Percentiles rank a stretch among this genome's conserved stretches.
These are phyloP conservation scores for Aureobasidium sp. DNA, from an alignment of 2,329 filamentous ascomycete species.

Conservation along the genomic window DNA sequence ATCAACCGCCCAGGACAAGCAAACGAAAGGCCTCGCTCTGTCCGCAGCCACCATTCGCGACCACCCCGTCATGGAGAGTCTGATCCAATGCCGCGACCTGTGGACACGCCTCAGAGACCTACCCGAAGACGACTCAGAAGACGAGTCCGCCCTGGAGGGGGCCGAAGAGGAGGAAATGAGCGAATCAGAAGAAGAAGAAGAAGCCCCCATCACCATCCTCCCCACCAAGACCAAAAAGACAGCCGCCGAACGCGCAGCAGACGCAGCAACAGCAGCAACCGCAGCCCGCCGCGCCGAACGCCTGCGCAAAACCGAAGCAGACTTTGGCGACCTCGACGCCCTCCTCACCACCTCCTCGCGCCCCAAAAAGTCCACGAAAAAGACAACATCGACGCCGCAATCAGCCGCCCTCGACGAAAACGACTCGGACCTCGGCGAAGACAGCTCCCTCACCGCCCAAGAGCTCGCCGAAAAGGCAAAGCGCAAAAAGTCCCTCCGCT, in stretches of 20 bases:
- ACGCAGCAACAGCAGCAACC: conserved; percentile 46
- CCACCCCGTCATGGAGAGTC: conserved; percentile 79
- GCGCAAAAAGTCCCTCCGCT: conserved; percentile 85
- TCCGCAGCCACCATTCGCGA: conserved; percentile 74
- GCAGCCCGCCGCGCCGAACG: conserved; percentile 45
- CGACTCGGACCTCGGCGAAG: conserved; percentile 89
- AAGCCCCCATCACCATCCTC: conserved; percentile 15
- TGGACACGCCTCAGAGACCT: conserved; percentile 69
- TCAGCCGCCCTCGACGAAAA: conserved; percentile 39
- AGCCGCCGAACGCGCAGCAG: conserved; percentile 41
- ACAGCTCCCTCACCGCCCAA: conserved; percentile 65
- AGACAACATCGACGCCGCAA: conserved; percentile 16
- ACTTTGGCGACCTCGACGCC: conserved; percentile 61
- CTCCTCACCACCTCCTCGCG: conserved; percentile 39
- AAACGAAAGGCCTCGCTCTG: conserved; percentile 47
- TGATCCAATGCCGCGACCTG: conserved; percentile 69
- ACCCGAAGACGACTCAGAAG: conserved; percentile 16
- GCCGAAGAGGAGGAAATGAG: conserved; percentile 9
- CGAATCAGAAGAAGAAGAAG: conserved; percentile 32
- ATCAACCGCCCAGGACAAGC: conserved; percentile 56
- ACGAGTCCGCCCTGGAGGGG: conserved; percentile 11
- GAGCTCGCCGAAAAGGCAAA: conserved; percentile 79
- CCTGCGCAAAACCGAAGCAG: conserved; percentile 54
- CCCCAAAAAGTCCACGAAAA: conserved; percentile 21
- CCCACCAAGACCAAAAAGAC: conserved; percentile 32